Evolutionary conservation across 1,139 yeast genomes (phyloP).

Genomic region (Pichia sp.): DNA sequence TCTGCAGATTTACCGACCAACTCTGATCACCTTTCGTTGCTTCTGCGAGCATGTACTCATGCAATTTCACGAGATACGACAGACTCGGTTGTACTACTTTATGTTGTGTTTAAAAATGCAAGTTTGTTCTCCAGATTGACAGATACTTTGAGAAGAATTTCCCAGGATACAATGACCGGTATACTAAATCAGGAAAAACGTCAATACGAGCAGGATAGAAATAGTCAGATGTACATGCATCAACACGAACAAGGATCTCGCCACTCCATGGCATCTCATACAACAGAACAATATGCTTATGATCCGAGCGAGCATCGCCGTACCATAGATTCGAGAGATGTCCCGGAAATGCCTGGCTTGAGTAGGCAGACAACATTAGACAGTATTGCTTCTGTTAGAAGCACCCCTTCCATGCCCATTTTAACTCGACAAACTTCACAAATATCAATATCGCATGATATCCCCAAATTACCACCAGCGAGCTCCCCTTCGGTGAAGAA

Average conservation of each 20-base stretch:
- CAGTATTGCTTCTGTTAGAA: conserved; percentile 12
- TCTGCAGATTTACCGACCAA: conserved; percentile 33
- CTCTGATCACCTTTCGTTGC: conserved; percentile 51
- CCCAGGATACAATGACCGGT: conserved; percentile 14
- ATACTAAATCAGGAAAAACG: conserved; percentile 8
- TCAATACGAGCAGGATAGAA: conserved; percentile 6
- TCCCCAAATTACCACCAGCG: not conserved
- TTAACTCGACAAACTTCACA: conserved; percentile 10
- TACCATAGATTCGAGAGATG: not conserved
- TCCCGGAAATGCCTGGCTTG: conserved; percentile 8
- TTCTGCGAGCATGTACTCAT: conserved; percentile 48
- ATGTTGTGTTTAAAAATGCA: conserved; percentile 41
- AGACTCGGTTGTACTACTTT: conserved; percentile 49
- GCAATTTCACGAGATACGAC: conserved; percentile 42
- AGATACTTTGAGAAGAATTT: conserved; percentile 15
- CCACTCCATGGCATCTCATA: too few species aligned
- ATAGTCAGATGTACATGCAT: too few species aligned
- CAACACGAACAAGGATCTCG: too few species aligned
- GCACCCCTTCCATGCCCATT: conserved; percentile 10
- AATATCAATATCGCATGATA: conserved; percentile 8
- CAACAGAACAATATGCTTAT: too few species aligned
- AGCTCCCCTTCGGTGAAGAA: too few species aligned
- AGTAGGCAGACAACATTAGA: conserved; percentile 15
- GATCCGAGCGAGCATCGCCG: not conserved
- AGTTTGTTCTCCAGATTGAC: conserved; percentile 14